These are phyloP conservation scores for Heliosperma pusillum DNA, from an alignment of 148 eudicot genomes.

Conservation along the genomic window DNA sequence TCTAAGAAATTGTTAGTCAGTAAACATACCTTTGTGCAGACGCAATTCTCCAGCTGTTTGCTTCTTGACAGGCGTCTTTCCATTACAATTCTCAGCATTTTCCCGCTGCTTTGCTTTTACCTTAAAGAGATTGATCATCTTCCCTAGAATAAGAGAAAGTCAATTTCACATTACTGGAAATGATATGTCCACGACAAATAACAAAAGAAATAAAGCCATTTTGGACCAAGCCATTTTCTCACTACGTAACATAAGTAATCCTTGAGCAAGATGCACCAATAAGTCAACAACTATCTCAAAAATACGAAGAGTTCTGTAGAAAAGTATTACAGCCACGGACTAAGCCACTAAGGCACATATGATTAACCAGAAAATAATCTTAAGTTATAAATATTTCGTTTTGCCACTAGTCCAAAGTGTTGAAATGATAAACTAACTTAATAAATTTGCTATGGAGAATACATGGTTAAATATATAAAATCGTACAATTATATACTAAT, in stretches of 20 bases:
- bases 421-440: not conserved
- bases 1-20: not conserved
- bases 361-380: not conserved
- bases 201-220: not conserved
- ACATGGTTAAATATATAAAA: too few species aligned
- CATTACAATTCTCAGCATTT: constrained; percentile 62
- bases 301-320: not conserved
- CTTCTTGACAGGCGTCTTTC: constrained; percentile 59
- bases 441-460: too few species aligned
- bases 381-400: too few species aligned
- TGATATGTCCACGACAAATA: not conserved
- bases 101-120: constrained; percentile 73
- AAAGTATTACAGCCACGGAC: not conserved
- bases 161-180: not conserved
- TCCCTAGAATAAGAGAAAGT: constrained; percentile 32
- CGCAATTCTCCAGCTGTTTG: constrained; percentile 86
- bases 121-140: constrained; percentile 73
- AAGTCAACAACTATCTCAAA: not conserved
- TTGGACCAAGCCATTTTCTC: not conserved
- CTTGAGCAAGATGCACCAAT: not conserved
- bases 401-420: not conserved
- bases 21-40: constrained; percentile 59
- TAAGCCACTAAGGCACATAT: not conserved
- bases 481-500: not conserved
- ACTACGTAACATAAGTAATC: not conserved